These are phyloP conservation scores for Mrakiaceae sp. DNA, from an alignment of 1,284 basidiomycete genomes.

Conservation along the genomic window DNA sequence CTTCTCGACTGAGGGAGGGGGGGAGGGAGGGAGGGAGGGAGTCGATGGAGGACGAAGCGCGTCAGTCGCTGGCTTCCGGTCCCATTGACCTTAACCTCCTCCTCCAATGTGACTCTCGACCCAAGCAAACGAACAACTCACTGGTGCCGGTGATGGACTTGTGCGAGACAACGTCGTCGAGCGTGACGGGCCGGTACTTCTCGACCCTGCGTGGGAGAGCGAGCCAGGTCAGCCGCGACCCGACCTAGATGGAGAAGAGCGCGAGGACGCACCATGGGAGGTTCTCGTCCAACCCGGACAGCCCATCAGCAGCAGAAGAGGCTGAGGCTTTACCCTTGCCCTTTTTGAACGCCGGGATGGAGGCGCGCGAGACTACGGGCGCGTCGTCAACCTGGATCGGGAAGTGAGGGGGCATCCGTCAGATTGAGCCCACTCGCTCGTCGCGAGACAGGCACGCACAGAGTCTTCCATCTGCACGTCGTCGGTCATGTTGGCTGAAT, in stretches of 20 bases:
- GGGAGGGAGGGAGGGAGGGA: background rate
- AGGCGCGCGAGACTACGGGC: background rate
- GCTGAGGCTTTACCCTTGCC: constrained; percentile 32
- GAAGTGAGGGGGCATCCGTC: too few species aligned
- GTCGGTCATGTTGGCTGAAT: too few species aligned
- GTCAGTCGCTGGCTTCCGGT: background rate
- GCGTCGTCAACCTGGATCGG: background rate
- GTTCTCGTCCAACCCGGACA: constrained; percentile 23
- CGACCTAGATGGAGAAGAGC: background rate
- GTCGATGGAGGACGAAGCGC: background rate
- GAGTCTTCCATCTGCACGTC: too few species aligned
- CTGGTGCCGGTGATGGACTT: constrained; percentile 86
- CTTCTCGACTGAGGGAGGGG: constrained; percentile 63
- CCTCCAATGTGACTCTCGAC: too few species aligned
- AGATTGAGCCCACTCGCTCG: too few species aligned
- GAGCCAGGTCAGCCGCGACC: background rate
- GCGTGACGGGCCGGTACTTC: constrained; percentile 77
- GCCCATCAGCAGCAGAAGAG: constrained; percentile 18
- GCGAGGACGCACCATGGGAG: constrained; percentile 32
- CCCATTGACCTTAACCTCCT: too few species aligned
- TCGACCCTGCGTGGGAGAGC: constrained; percentile 59
- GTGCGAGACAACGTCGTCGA: constrained; percentile 89
- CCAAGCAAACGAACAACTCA: constrained; percentile 34
- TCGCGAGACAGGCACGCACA: too few species aligned
- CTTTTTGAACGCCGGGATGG: constrained; percentile 11